Percentiles rank a stretch among this genome's conserved stretches.
Evolutionary conservation across 2,329 filamentous ascomycete species (phyloP).

Genomic region (Trichoderma harzianum): DNA sequence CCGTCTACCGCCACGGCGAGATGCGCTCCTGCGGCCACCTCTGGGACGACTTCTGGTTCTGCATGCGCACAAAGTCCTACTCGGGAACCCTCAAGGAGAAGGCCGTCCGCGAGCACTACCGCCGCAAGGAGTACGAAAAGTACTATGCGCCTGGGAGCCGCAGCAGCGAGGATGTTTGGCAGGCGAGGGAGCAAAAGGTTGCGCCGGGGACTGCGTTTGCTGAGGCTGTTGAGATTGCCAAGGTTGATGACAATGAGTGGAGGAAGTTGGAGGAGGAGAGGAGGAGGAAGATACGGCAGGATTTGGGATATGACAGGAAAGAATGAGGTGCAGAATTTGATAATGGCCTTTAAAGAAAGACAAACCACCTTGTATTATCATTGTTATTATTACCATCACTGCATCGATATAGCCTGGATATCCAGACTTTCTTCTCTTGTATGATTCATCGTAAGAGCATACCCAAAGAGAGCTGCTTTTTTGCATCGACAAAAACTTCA

Average conservation of each 20-base stretch:
- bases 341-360: neutral
- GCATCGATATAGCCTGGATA: neutral
- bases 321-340: slow-evolving; percentile 1
- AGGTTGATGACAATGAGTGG: slow-evolving; percentile 44
- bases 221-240: slow-evolving; percentile 37
- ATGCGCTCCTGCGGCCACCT: slow-evolving; percentile 76
- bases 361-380: neutral
- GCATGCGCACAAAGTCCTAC: slow-evolving; percentile 77
- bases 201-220: slow-evolving; percentile 45
- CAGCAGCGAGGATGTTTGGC: slow-evolving; percentile 91
- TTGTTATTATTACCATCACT: neutral
- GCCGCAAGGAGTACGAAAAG: slow-evolving; percentile 60
- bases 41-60: slow-evolving; percentile 96
- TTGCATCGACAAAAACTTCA: neutral
- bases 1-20: slow-evolving; percentile 81
- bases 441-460: neutral
- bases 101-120: slow-evolving; percentile 65
- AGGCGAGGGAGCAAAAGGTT: slow-evolving; percentile 63
- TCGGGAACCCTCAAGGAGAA: slow-evolving; percentile 56
- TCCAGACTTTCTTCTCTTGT: neutral
- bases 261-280: slow-evolving; percentile 33
- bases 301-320: slow-evolving; percentile 28
- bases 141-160: slow-evolving; percentile 62
- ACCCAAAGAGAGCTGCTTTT: neutral
- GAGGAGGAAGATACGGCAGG: slow-evolving; percentile 35